phyloP scores from a whole-genome alignment of 192 early-diverging fungal genomes.

The Umbelopsis sp. region DNA sequence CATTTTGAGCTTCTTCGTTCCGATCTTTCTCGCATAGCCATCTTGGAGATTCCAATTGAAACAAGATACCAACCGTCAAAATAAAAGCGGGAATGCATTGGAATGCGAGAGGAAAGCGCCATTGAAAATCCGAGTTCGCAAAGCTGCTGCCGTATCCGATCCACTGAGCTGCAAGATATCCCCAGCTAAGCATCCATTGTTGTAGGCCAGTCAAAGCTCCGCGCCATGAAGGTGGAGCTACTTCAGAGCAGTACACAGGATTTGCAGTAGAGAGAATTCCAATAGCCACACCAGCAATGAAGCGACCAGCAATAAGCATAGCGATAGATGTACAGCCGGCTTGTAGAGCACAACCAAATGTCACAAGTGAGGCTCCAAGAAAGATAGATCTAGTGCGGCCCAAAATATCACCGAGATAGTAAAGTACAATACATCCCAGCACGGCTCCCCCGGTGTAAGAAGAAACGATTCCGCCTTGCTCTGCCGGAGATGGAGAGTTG shows the following conservation, averaged over 20 bases:
- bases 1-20: slow-evolving; percentile 56
- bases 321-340: slow-evolving; percentile 45
- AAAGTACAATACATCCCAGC: slow-evolving; percentile 53
- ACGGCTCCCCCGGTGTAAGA: slow-evolving; percentile 60
- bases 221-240: slow-evolving; percentile 63
- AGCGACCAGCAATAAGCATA: slow-evolving; percentile 64
- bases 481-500: slow-evolving; percentile 36
- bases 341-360: slow-evolving; percentile 65
- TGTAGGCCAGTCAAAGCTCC: slow-evolving; percentile 69
- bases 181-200: slow-evolving; percentile 51
- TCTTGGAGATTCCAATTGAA: slow-evolving; percentile 76
- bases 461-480: slow-evolving; percentile 52
- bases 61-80: slow-evolving; percentile 59
- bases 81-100: slow-evolving; percentile 70
- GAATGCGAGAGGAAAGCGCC: slow-evolving; percentile 71
- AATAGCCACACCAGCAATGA: slow-evolving; percentile 69
- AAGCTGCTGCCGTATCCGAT: slow-evolving; percentile 44
- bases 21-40: slow-evolving; percentile 64
- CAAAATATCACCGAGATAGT: slow-evolving; percentile 54
- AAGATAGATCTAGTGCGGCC: slow-evolving; percentile 62
- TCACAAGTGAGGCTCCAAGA: slow-evolving; percentile 53
- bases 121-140: slow-evolving; percentile 41
- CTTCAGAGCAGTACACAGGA: slow-evolving; percentile 62
- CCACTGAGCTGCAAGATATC: slow-evolving; percentile 49
- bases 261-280: slow-evolving; percentile 61